Evolutionary conservation across 106 monocot species (phyloP).

Genomic region (Dendrobium nobile): DNA sequence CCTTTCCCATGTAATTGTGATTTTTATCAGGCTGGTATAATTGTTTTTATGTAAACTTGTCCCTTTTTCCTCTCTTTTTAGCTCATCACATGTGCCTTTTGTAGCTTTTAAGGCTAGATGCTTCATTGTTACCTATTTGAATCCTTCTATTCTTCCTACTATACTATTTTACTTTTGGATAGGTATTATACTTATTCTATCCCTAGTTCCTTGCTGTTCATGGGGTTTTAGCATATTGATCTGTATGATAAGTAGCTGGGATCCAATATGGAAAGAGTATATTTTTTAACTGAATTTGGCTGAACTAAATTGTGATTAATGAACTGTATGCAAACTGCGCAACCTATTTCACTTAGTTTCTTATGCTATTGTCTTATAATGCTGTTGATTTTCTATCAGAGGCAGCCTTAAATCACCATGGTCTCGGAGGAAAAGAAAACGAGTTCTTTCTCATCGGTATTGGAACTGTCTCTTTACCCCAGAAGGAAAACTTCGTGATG

Average conservation of each 20-base stretch:
- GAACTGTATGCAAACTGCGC: neutral
- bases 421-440: conserved; percentile 67
- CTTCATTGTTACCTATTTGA: neutral
- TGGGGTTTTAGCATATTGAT: neutral
- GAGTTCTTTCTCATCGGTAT: conserved; percentile 37
- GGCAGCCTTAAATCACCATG: conserved; percentile 73
- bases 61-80: neutral
- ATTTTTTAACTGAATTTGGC: neutral
- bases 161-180: neutral
- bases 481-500: conserved; percentile 67
- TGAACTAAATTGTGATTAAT: neutral
- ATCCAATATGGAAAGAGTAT: neutral
- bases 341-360: neutral
- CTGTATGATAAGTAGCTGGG: neutral
- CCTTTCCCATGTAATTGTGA: neutral
- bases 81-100: neutral
- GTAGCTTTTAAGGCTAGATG: neutral
- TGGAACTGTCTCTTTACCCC: conserved; percentile 52
- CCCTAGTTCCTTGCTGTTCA: neutral
- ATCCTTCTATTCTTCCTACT: neutral
- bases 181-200: neutral
- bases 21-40: neutral
- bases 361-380: neutral
- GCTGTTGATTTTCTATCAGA: conserved; percentile 19
- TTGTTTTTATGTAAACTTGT: neutral